phyloP scores from a whole-genome alignment of 2,329 filamentous ascomycete genomes.

The Botrytis deweyae region DNA sequence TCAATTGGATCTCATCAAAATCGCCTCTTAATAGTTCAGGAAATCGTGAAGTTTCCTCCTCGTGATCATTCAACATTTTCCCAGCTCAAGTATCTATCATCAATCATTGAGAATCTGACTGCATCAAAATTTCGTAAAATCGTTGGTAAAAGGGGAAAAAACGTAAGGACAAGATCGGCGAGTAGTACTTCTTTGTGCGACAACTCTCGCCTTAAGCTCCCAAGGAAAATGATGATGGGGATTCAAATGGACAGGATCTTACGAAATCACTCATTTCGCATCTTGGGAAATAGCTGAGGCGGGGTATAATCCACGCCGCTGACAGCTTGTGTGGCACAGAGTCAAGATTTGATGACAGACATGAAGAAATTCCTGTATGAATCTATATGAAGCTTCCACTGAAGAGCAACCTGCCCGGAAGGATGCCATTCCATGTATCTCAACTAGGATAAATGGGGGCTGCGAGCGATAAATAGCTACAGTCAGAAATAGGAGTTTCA shows the following conservation, averaged over 20 bases:
- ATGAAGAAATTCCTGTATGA: conserved; percentile 1
- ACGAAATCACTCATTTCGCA: neutral
- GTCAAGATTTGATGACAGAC: conserved; percentile 13
- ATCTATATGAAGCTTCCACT: conserved; percentile 19
- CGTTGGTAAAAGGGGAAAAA: neutral
- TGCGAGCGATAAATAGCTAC: conserved; percentile 14
- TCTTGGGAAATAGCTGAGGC: neutral
- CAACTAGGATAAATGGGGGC: conserved; percentile 1
- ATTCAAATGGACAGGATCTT: neutral
- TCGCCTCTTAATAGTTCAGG: conserved; percentile 7
- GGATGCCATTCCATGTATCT: conserved; percentile 16
- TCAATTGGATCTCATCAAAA: conserved; percentile 14
- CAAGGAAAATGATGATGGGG: neutral
- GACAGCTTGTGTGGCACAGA: conserved; percentile 9
- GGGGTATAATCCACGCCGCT: conserved; percentile 9
- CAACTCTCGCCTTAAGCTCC: neutral
- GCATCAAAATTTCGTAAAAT: conserved; percentile 7
- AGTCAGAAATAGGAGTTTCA: conserved; percentile 10
- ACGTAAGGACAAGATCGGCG: neutral
- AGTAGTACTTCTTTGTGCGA: neutral
- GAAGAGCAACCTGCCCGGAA: neutral
- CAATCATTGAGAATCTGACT: conserved; percentile 10
- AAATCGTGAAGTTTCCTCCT: conserved; percentile 6
- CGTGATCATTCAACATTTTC: conserved; percentile 13
- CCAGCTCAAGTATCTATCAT: neutral